phyloP scores from a whole-genome alignment of 2,329 filamentous ascomycete genomes.

The Aspergillus sergii region DNA sequence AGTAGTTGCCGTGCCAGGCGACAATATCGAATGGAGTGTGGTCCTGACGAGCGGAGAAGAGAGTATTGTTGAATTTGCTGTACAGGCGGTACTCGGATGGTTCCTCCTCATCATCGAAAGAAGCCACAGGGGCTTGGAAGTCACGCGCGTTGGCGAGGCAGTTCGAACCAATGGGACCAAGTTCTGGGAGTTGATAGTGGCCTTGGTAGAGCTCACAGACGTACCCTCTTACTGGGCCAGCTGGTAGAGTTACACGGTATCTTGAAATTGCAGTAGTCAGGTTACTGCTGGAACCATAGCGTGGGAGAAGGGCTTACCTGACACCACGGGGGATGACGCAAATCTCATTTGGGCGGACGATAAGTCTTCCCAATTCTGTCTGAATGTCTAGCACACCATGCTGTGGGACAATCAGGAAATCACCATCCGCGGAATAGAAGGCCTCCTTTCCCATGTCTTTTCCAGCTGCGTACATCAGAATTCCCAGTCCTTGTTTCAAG shows the following conservation, averaged over 20 bases:
- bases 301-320: constrained; percentile 40
- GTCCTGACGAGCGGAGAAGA: constrained; percentile 66
- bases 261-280: constrained; percentile 18
- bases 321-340: constrained; percentile 74
- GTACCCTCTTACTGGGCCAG: constrained; percentile 68
- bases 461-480: constrained; percentile 78
- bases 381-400: constrained; percentile 73
- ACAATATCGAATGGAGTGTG: constrained; percentile 80
- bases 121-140: constrained; percentile 72
- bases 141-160: constrained; percentile 75
- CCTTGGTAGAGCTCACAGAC: constrained; percentile 74
- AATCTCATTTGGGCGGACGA: constrained; percentile 78
- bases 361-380: constrained; percentile 73
- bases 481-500: constrained; percentile 76
- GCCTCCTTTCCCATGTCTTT: constrained; percentile 76
- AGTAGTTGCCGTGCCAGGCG: constrained; percentile 79
- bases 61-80: constrained; percentile 67
- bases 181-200: constrained; percentile 71
- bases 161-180: constrained; percentile 74
- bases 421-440: constrained; percentile 83
- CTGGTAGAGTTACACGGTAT: constrained; percentile 69
- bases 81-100: constrained; percentile 57
- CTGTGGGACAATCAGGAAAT: constrained; percentile 75
- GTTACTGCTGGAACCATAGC: neutral
- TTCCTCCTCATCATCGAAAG: constrained; percentile 63